Base-by-base conservation (phyloP, 495 filamentous ascomycete genomes). In the Aspergillus bridgeri region DNA sequence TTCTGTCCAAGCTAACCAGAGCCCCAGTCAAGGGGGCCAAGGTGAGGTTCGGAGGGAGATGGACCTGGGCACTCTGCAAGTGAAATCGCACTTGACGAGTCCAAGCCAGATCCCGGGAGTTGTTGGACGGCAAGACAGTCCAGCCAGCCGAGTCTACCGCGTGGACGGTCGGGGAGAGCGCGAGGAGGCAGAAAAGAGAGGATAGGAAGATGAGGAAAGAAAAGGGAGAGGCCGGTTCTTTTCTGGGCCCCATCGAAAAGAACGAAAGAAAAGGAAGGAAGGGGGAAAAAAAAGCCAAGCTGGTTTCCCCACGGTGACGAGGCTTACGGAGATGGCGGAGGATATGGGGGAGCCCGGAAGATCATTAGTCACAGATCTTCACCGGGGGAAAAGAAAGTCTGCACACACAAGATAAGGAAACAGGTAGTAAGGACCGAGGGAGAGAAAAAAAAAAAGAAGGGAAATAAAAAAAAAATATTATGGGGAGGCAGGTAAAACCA, bases 61-160 rank as follows among this genome's bases (percentile, higher is more conserved):
- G 64, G 43, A 61, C 56, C 60, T 65, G 58, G 17, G 57, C 42
- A 46, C 61, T 64, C 51, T 64, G 53, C 43, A 75, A 53, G 17
- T 45, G 63, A 55, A 71, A 76, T 45, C 60, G 57, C 6, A 27
- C 53, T 45, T 56, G 47, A 2, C 43, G 58, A 8, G 61, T 62
- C 58, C 56, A 62, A 25, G 63, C 58, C 25, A 74, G 61, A 59
- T 70, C 65, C 25, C 61, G 59, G 20, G 74, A 65, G 27, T 57
- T 60, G 56, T 76, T 77, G 6, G 75, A 75, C 21, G 75, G 70
- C 47, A 51, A 17, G 18, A 74, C 68, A 42, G 68, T 59, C 64
- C 59, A 64, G 47, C 47, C 57, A 44, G 51, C 38, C 19, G 64
- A 48, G 9, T 62, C 42, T 49, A 61, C 51, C 20, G 65, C 64